Evolutionary conservation across 495 filamentous ascomycete genomes (phyloP).

Genomic region (Xylaria longipes): DNA sequence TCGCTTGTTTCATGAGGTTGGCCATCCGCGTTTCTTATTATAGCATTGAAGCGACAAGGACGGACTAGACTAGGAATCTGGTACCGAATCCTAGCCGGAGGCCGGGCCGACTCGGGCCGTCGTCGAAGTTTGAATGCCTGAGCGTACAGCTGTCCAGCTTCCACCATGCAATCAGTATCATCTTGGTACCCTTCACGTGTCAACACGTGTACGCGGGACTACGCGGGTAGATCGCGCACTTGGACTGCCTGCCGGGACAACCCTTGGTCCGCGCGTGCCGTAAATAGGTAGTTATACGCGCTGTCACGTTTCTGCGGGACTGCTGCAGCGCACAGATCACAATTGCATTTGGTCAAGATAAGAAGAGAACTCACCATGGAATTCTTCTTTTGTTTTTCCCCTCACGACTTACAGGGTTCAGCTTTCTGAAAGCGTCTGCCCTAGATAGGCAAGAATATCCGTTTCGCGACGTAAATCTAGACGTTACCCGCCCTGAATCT

Average conservation of each 20-base stretch:
- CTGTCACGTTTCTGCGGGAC: constrained; percentile 3
- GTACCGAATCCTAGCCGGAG: neutral
- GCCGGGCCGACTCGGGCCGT: constrained; percentile 10
- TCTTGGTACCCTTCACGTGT: constrained; percentile 8
- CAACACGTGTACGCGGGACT: constrained; percentile 13
- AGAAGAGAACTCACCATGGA: neutral
- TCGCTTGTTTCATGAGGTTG: constrained; percentile 5
- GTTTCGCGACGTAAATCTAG: neutral
- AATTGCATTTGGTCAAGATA: neutral
- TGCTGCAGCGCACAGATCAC: constrained; percentile 18
- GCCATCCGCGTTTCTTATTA: neutral
- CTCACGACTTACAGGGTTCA: neutral
- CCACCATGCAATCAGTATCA: neutral
- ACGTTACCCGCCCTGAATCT: neutral
- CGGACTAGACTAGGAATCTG: neutral
- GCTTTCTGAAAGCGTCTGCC: neutral
- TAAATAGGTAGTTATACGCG: neutral
- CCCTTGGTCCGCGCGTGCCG: neutral
- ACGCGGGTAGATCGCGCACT: constrained; percentile 3
- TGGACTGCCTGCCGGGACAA: constrained; percentile 4
- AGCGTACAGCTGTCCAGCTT: constrained; percentile 24
- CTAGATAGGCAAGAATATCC: constrained; percentile 8
- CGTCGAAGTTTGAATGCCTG: neutral
- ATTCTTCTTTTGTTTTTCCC: neutral
- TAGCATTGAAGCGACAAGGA: neutral